Evolutionary conservation across 2,329 filamentous ascomycete genomes (phyloP), one percentile per base, ranked within the genome.

Genomic region (Phoma sp.): DNA sequence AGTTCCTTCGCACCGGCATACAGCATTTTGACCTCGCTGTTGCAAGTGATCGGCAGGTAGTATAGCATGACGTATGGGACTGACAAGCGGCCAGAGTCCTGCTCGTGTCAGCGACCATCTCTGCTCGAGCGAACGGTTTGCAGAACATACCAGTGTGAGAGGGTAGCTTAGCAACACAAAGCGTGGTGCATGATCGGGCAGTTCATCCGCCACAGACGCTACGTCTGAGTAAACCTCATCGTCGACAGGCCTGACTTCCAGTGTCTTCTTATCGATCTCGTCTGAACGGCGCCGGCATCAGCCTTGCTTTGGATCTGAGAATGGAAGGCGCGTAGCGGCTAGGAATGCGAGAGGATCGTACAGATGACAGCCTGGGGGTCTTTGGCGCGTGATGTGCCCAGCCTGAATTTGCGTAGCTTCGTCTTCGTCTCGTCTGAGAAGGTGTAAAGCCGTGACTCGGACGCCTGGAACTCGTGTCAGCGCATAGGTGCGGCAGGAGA

Each of bases 1-100:
- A 98, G 78, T 79, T 99, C 95, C 78, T 97, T 96, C 38, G 95
- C 95, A 35, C 93, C 90, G 27, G 95, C 95, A 75, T 98, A 99
- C 73, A 95, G 81, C 95, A 98, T 98, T 65, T 91, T 87, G 71
- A 90, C 81, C 71, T 93, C 90, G 64, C 84, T 86, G 74, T 96
- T 97, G 79, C 91, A 95, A 43, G 94, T 97, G 46, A 88, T 89
- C 7, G 95, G 95, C 21, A 98, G 86, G 79, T 96, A 98, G 81
- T 96, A 97, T 21, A 99, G 80, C 74, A 98, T 85, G 41, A 97
- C 92, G 74, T 99, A 99, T 9, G 95, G 95, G 3, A 96, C 92
- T 5, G 91, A 90, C 38, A 92, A 76, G 25, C 95, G 88, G 52
- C 95, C 95, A 47, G 90, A 92, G 39, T 87, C 81, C 91, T 96